Evolutionary conservation across 257 asterid species (phyloP), one percentile per base, ranked within the genome.

Genomic region (Anisodus acutangulus): DNA sequence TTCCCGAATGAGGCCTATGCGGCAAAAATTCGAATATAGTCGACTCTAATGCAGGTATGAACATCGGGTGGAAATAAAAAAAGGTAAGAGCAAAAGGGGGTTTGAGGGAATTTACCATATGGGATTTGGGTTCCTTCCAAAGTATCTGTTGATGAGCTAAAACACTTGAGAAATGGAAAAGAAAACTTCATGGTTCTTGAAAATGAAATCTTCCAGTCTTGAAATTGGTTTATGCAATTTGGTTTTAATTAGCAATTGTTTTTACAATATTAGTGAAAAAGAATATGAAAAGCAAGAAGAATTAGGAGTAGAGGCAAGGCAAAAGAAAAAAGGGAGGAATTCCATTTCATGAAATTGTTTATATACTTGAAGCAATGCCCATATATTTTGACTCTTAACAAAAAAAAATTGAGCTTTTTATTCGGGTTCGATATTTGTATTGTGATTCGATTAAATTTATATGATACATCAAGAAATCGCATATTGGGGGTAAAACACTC

Each of bases 101-200:
- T 13, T 5, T 81, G 43, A 7, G 11, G 22, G 45, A 41, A 19
- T 39, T 78, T 62, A 81, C 84, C 84, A 81, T 81, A 66, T 43
- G 43, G 10, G 47, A 15, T 81, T 59, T 81, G 58, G 57, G 70
- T 67, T 62, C 9, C 59, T 11, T 66, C 70, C 22, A 85, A 26
- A 8, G 37, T 74, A 45, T 26, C 43, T 15, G 87, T 6, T 45
- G 87, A 74, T 78, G 89, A 80, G 17, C 83, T 78, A 84, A 91
- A 90, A 84, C 94, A 92, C 31, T 86, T 26, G 3, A 89, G 69
- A 35, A 88, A 45, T 13, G 91, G 71, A 72, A 83, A 47, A 55
- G 89, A 67, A 41, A 86, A 76, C 78, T 87, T 87, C 92, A 89
- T 90, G 43, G 15, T 67, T 68, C 79, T 4, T 66, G 72, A 66